Evolutionary conservation across 2,329 filamentous ascomycete species (phyloP).

Genomic region (Alternaria triticina): DNA sequence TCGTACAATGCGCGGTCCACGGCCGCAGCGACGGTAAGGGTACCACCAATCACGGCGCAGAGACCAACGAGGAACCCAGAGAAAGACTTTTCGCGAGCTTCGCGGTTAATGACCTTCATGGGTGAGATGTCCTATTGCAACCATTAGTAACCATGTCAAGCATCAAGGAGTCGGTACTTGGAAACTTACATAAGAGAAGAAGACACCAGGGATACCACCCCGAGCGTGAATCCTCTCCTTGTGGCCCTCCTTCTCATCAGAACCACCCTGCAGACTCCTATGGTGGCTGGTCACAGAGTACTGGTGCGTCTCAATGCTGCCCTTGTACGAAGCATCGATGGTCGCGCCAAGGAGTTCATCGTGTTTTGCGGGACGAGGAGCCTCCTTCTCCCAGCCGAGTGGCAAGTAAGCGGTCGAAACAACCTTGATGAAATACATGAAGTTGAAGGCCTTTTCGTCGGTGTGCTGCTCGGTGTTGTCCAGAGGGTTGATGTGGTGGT

Average conservation of each 20-base stretch:
- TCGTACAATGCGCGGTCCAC: slow-evolving; percentile 92
- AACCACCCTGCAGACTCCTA: slow-evolving; percentile 82
- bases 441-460: slow-evolving; percentile 86
- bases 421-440: slow-evolving; percentile 99
- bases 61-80: slow-evolving; percentile 91
- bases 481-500: slow-evolving; percentile 90
- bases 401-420: slow-evolving; percentile 95
- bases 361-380: slow-evolving; percentile 48
- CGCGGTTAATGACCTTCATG: slow-evolving; percentile 99
- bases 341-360: slow-evolving; percentile 58
- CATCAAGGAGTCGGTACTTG: background rate
- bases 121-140: slow-evolving; percentile 88
- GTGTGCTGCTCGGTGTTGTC: slow-evolving; percentile 80
- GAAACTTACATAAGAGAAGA: slow-evolving; percentile 90
- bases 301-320: slow-evolving; percentile 95
- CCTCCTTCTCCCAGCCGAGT: slow-evolving; percentile 77
- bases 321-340: slow-evolving; percentile 65
- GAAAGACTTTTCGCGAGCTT: slow-evolving; percentile 87
- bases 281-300: slow-evolving; percentile 98
- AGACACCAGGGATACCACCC: slow-evolving; percentile 94
- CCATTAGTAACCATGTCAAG: slow-evolving; percentile 11
- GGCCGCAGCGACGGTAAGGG: slow-evolving; percentile 92
- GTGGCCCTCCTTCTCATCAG: slow-evolving; percentile 85
- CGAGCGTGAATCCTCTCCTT: slow-evolving; percentile 88
- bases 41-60: slow-evolving; percentile 93